Conservation (phyloP, 1,284 basidiomycete species). For the Ustilago crameri region DNA sequence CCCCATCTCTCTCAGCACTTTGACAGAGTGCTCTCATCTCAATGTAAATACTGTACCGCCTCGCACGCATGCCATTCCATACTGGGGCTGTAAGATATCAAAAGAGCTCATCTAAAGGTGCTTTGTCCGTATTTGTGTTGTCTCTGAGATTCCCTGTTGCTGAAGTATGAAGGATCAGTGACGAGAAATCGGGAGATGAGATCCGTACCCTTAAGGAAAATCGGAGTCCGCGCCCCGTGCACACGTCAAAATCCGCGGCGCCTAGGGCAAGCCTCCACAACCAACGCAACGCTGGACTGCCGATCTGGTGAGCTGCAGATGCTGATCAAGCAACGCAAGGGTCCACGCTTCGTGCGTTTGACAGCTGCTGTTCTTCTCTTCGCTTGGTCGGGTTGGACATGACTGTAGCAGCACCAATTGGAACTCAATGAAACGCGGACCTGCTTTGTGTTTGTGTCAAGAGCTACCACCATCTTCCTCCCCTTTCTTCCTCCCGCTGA, state of each 20-base stretch:
- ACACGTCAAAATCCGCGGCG: constrained; percentile 9
- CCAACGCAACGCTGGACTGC: not conserved
- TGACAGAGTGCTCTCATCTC: not conserved
- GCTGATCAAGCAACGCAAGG: constrained; percentile 36
- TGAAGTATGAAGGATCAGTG: no score
- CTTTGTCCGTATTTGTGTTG: no score
- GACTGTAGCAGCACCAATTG: no score
- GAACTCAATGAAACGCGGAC: no score
- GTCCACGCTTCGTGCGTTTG: constrained; percentile 11
- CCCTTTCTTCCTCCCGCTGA: no score
- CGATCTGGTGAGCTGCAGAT: constrained; percentile 28
- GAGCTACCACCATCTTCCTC: no score
- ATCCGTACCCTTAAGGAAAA: not conserved
- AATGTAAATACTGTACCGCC: constrained; percentile 10
- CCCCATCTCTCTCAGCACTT: no score
- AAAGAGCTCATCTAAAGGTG: not conserved
- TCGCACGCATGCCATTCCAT: not conserved
- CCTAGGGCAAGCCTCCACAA: constrained; percentile 32
- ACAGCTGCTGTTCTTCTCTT: constrained; percentile 1
- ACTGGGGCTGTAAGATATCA: not conserved
- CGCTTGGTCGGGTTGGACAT: no score
- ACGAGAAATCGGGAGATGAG: constrained; percentile 10
- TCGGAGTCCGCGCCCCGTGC: constrained; percentile 10
- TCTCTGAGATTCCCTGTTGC: no score
- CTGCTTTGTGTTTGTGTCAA: not conserved